Evolutionary conservation across 2,329 filamentous ascomycete species (phyloP).

Genomic region (Calonectria naviculata): DNA sequence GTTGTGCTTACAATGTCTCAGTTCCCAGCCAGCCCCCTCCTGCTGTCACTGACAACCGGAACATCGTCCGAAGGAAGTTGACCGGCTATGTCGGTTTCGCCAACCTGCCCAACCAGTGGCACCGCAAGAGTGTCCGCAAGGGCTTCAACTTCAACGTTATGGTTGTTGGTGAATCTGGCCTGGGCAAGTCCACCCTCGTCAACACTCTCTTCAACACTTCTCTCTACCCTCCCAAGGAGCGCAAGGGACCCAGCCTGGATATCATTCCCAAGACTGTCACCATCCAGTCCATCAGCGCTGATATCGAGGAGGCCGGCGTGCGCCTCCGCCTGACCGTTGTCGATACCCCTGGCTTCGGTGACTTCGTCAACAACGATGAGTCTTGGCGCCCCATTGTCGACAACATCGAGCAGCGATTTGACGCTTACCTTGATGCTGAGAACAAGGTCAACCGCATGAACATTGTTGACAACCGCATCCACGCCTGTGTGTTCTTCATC

Average conservation of each 20-base stretch:
- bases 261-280: slow-evolving; percentile 98
- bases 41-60: slow-evolving; percentile 77
- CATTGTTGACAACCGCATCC: slow-evolving; percentile 99
- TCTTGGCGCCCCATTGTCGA: slow-evolving; percentile 99
- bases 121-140: slow-evolving; percentile 99
- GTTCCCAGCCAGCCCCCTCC: slow-evolving; percentile 54
- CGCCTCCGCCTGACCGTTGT: slow-evolving; percentile 96
- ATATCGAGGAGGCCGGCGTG: slow-evolving; percentile 98
- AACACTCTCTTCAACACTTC: slow-evolving; percentile 99
- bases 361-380: slow-evolving; percentile 99
- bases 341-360: slow-evolving; percentile 96
- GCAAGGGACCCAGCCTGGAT: slow-evolving; percentile 95
- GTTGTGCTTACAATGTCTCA: slow-evolving; percentile 30
- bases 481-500: slow-evolving; percentile 99
- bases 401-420: slow-evolving; percentile 99
- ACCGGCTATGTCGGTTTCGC: slow-evolving; percentile 99
- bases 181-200: slow-evolving; percentile 98
- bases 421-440: slow-evolving; percentile 98
- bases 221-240: slow-evolving; percentile 98
- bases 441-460: slow-evolving; percentile 99
- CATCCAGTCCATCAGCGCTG: slow-evolving; percentile 93
- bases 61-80: slow-evolving; percentile 98
- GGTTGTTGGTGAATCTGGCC: slow-evolving; percentile 99
- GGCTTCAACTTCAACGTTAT: slow-evolving; percentile 99
- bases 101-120: slow-evolving; percentile 99